Percentiles rank a stretch among this genome's conserved stretches.
Evolutionary conservation across 495 filamentous ascomycete genomes (phyloP).

Genomic region (Evernia prunastri): DNA sequence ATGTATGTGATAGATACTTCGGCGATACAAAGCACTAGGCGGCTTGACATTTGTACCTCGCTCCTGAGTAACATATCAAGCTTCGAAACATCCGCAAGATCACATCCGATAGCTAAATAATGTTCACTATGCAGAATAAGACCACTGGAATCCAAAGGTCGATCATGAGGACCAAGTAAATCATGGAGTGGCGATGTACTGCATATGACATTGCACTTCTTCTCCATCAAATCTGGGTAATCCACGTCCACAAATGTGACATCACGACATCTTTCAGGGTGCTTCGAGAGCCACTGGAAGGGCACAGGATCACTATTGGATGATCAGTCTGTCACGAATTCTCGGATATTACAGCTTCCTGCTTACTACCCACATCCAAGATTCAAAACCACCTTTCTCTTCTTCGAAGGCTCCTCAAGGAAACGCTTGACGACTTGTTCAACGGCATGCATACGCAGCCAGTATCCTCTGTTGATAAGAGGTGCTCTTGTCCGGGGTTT

Average conservation of each 20-base stretch:
- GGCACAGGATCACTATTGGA: slow-evolving; percentile 73
- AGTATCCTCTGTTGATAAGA: slow-evolving; percentile 82
- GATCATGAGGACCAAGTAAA: slow-evolving; percentile 44
- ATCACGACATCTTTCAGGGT: slow-evolving; percentile 47
- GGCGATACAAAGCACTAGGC: slow-evolving; percentile 67
- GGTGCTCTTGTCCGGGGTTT: slow-evolving; percentile 75
- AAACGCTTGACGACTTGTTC: slow-evolving; percentile 67
- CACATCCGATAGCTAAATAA: slow-evolving; percentile 78
- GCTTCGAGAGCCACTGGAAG: slow-evolving; percentile 68
- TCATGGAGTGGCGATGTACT: slow-evolving; percentile 51
- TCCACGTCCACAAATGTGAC: slow-evolving; percentile 80
- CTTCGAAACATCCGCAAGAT: slow-evolving; percentile 58
- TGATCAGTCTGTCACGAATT: not conserved
- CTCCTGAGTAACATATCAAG: slow-evolving; percentile 51
- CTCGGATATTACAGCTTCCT: slow-evolving; percentile 9
- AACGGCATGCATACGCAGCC: slow-evolving; percentile 76
- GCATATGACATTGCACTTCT: slow-evolving; percentile 62
- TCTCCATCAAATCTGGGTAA: slow-evolving; percentile 70
- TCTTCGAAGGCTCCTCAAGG: slow-evolving; percentile 50
- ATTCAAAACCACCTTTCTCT: slow-evolving; percentile 72
- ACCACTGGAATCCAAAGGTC: slow-evolving; percentile 37
- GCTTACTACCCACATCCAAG: slow-evolving; percentile 87
- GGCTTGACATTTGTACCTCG: slow-evolving; percentile 49
- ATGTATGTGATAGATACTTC: slow-evolving; percentile 93
- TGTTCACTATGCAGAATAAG: slow-evolving; percentile 55